A percentile compares a stretch with the other conserved stretches of the same genome.
phyloP scores from a whole-genome alignment of 202 grass and related monocot species.

The Panicum virgatum region DNA sequence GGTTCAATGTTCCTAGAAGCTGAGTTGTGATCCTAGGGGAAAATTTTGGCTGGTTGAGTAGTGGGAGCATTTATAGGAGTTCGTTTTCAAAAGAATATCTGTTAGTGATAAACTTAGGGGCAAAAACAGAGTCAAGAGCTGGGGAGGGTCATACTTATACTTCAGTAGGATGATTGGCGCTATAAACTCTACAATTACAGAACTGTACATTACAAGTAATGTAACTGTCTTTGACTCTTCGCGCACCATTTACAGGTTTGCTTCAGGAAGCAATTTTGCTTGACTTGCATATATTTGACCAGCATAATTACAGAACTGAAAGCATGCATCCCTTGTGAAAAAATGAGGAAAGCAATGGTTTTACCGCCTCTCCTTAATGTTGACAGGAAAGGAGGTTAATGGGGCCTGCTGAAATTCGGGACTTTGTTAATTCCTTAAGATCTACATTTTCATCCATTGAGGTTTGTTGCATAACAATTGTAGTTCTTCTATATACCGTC shows the following conservation, averaged over 20 bases:
- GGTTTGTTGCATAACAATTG: conserved; percentile 46
- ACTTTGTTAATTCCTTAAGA: conserved; percentile 86
- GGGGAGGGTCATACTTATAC: not conserved
- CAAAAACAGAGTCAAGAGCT: not conserved
- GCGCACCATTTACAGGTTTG: not conserved
- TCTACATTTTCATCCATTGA: conserved; percentile 86
- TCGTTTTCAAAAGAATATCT: not conserved
- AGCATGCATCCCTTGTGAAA: not conserved
- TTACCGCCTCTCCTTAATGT: not conserved
- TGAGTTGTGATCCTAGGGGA: no score
- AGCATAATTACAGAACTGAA: conserved; percentile 9
- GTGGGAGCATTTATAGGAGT: not conserved
- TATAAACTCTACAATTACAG: not conserved
- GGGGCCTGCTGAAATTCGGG: conserved; percentile 54
- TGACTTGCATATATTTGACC: conserved; percentile 1
- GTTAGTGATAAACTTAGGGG: not conserved
- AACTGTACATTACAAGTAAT: not conserved
- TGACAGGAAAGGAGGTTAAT: conserved; percentile 86
- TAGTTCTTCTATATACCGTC: conserved; percentile 1
- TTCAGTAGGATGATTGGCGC: not conserved
- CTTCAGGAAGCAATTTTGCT: conserved; percentile 16
- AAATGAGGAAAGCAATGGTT: conserved; percentile 5
- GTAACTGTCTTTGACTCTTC: not conserved
- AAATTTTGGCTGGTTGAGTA: not conserved
- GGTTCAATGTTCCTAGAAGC: not conserved